A percentile compares a stretch with the other conserved stretches of the same genome.
phyloP scores from a whole-genome alignment of 805 yeast species.

The Candida germanica region DNA sequence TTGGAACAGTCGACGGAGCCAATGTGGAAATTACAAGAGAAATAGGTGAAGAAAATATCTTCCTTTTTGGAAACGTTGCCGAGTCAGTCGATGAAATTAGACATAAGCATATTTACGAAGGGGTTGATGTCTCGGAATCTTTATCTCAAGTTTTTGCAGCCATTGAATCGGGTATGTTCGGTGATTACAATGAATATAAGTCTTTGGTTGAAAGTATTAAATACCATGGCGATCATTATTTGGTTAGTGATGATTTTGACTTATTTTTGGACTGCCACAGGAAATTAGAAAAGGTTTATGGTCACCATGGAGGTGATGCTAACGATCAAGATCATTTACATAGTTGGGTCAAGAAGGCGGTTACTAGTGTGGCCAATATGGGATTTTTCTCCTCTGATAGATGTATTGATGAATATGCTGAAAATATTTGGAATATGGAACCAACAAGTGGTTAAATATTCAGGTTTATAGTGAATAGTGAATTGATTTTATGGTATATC shows the following conservation, averaged over 20 bases:
- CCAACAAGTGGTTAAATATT: slow-evolving; percentile 35
- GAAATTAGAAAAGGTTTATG: slow-evolving; percentile 69
- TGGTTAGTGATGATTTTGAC: slow-evolving; percentile 87
- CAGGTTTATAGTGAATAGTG: background rate
- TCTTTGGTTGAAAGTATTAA: slow-evolving; percentile 67
- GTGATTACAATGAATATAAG: slow-evolving; percentile 63
- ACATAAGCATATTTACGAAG: slow-evolving; percentile 64
- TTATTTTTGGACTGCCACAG: slow-evolving; percentile 80
- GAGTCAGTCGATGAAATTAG: slow-evolving; percentile 87
- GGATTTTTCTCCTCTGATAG: slow-evolving; percentile 92
- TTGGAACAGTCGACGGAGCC: slow-evolving; percentile 97
- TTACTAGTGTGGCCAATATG: slow-evolving; percentile 82
- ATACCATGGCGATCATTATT: slow-evolving; percentile 77
- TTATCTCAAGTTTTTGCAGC: slow-evolving; percentile 61
- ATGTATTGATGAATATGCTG: slow-evolving; percentile 90
- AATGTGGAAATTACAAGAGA: slow-evolving; percentile 93
- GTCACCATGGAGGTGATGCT: slow-evolving; percentile 41
- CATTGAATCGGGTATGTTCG: slow-evolving; percentile 69
- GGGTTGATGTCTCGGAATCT: slow-evolving; percentile 55
- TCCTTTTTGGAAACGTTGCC: slow-evolving; percentile 85
- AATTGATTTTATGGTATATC: too few relatives aligned
- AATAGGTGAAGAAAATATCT: slow-evolving; percentile 89
- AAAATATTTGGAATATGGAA: slow-evolving; percentile 88
- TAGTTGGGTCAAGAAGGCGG: slow-evolving; percentile 74
- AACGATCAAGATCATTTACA: slow-evolving; percentile 49